Conservation (phyloP, 345 rosid species). For the Sonneratia caseolaris region DNA sequence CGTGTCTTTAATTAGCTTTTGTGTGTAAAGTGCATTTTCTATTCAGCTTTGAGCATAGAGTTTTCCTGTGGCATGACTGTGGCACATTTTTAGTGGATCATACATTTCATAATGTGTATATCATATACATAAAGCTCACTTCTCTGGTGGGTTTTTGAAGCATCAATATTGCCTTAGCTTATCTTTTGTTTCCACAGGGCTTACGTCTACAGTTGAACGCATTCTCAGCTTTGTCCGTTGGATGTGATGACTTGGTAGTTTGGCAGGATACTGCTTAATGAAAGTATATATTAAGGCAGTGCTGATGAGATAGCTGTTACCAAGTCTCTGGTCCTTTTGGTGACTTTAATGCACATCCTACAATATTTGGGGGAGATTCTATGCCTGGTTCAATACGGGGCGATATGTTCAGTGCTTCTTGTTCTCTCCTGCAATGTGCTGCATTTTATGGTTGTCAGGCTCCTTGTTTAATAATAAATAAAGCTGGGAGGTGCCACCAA, state of each 20-base stretch:
- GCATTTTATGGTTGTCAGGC: constrained; percentile 25
- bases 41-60: constrained; percentile 6
- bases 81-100: neutral
- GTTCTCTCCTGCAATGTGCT: constrained; percentile 20
- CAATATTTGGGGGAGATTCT: neutral
- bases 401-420: constrained; percentile 33
- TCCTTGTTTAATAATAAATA: constrained; percentile 37
- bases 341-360: neutral
- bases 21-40: constrained; percentile 22
- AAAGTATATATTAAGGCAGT: neutral
- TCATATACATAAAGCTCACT: no score
- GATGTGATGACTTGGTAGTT: constrained; percentile 3
- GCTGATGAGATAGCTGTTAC: constrained; percentile 7
- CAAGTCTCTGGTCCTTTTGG: constrained; percentile 1
- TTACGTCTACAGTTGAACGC: neutral
- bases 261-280: neutral
- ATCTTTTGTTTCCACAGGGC: constrained; percentile 4
- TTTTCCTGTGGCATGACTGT: neutral
- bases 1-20: constrained; percentile 13
- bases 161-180: no score
- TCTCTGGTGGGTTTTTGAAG: no score
- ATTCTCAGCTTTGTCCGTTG: constrained; percentile 1
- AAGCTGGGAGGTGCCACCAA: constrained; percentile 39
- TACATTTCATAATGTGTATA: no score
- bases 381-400: constrained; percentile 1